Base-by-base conservation (phyloP, 352 stramenopile species). In the Phytophthora multivora region DNA sequence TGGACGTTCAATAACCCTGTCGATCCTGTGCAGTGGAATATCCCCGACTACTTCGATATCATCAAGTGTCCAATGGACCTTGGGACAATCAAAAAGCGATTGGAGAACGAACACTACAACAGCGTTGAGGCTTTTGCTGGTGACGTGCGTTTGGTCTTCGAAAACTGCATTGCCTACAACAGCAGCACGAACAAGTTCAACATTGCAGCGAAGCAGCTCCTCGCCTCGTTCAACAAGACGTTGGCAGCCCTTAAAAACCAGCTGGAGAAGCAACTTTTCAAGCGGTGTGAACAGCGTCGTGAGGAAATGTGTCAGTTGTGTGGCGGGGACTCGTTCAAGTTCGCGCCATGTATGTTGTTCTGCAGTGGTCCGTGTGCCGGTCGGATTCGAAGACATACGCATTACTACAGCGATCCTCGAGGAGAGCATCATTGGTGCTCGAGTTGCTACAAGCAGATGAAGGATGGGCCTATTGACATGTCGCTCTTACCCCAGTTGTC, bases 21-120 rank as follows among this genome's bases (percentile, higher is more conserved):
- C 15, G 97, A 99, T 79, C 92, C 98, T 6, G 89, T 97, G 51
- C 83, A 93, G 51, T 89, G 96, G 70, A 89, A 95, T 46, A 96
- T 99, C 51, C 91, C 91, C 2, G 88, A 97, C 61, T 97, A 97
- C 55, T 92, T 95, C 51, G 82, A 96, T 31, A 90, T 97, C 25
- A 92, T 99, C 70, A 98, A 98, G 66, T 95, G 93, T 46, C 97
- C 97, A 0, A 99, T 99, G 97, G 97, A 99, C 76, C 82, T 99
- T 16, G 96, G 96, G 16, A 99, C 96, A n/a, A 98, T 99, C 66
- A 97, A 97, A 69, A 98, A 98, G 71, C 82, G 91, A 1, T 65
- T 99, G 25, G 96, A 99, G 59, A 97, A 91, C 67, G 90, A 96
- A 51, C 88, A 95, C 43, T 99, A 99, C 82, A 90, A 86, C 66